These are phyloP conservation scores for Lactarius psammicola DNA, from an alignment of 768 basidiomycete genomes.

Conservation along the genomic window DNA sequence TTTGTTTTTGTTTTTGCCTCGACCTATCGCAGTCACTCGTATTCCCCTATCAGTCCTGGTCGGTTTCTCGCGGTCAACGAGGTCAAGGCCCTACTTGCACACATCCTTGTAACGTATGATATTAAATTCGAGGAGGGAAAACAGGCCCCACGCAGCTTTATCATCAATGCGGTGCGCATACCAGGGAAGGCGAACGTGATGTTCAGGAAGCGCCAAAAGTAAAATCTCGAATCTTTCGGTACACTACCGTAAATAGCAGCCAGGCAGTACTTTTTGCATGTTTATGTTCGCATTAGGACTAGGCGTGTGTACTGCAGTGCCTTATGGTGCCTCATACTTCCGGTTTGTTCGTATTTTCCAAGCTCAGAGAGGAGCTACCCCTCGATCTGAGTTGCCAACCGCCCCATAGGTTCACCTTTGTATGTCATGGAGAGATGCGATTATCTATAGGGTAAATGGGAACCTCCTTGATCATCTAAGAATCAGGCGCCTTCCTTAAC, in stretches of 20 bases:
- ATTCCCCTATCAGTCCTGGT: conserved; percentile 28
- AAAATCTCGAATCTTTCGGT: not conserved
- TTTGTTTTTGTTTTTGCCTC: too few species aligned
- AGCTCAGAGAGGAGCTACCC: not conserved
- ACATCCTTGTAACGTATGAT: conserved; percentile 31
- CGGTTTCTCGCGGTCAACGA: conserved; percentile 32
- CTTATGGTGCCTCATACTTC: not conserved
- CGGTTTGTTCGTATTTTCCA: not conserved
- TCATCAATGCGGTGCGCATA: conserved; percentile 9
- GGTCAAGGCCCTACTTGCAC: conserved; percentile 32
- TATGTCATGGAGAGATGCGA: too few species aligned
- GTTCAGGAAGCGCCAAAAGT: conserved; percentile 29
- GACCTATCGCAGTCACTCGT: not conserved
- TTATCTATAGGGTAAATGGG: too few species aligned
- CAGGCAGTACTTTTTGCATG: too few species aligned
- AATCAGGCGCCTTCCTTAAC: too few species aligned
- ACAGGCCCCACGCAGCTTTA: not conserved
- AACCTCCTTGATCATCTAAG: too few species aligned
- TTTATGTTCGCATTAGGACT: too few species aligned
- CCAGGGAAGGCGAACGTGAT: conserved; percentile 25
- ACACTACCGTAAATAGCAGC: not conserved
- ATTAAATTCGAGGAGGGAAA: conserved; percentile 29
- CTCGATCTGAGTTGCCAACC: too few species aligned
- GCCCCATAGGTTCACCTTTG: too few species aligned
- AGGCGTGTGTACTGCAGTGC: too few species aligned